Conservation (phyloP, 179 eudicot genomes). For the Nepenthes alata region DNA sequence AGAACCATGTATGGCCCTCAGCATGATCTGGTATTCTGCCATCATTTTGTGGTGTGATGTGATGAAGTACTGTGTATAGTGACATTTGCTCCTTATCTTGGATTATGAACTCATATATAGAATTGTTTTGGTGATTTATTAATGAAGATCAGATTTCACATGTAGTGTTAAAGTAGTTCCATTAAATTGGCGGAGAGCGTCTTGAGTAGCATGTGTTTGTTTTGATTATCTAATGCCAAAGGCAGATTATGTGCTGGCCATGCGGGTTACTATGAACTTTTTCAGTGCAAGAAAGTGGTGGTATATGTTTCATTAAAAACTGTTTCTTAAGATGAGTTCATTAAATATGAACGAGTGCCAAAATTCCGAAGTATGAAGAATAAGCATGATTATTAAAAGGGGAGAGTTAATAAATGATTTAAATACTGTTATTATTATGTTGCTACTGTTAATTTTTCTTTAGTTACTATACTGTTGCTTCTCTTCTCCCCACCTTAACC, state of each 20-base stretch:
- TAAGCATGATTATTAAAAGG: no score
- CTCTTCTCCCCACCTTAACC: background rate
- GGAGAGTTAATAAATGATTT: no score
- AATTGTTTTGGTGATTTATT: no score
- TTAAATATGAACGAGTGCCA: no score
- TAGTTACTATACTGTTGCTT: background rate
- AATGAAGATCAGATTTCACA: no score
- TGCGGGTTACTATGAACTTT: no score
- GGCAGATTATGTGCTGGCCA: no score
- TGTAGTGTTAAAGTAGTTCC: background rate
- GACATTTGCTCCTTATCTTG: background rate
- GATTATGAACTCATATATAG: background rate
- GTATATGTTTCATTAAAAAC: no score
- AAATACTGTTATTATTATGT: background rate
- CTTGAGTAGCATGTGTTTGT: background rate
- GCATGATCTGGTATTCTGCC: conserved; percentile 1
- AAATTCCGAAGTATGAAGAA: no score
- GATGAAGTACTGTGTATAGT: background rate
- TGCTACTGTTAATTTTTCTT: background rate
- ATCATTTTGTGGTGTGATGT: background rate
- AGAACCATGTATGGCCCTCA: conserved; percentile 69
- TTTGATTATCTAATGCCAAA: no score
- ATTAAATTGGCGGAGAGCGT: background rate
- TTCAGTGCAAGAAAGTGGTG: no score
- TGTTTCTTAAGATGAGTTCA: no score